Evolutionary conservation across 2,329 filamentous ascomycete species (phyloP).

Genomic region (Alternaria gaisen): DNA sequence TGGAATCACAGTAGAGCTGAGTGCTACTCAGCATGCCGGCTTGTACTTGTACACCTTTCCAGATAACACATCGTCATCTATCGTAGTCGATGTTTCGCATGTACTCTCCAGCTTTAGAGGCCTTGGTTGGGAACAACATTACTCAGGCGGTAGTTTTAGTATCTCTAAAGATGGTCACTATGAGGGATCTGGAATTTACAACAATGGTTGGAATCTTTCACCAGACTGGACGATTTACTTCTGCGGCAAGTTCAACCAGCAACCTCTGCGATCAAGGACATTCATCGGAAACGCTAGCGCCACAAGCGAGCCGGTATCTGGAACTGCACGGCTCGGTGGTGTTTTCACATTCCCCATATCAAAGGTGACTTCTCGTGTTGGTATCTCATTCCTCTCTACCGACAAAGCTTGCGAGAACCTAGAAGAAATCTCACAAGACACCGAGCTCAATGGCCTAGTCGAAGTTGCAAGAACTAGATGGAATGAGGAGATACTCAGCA

Average conservation of each 20-base stretch:
- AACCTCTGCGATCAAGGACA: slow-evolving; percentile 37
- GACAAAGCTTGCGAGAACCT: slow-evolving; percentile 68
- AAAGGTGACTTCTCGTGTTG: slow-evolving; percentile 66
- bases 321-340: slow-evolving; percentile 48
- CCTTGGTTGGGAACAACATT: slow-evolving; percentile 68
- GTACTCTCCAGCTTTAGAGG: slow-evolving; percentile 68
- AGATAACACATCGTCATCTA: slow-evolving; percentile 44
- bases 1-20: slow-evolving; percentile 66
- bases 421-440: slow-evolving; percentile 63
- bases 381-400: slow-evolving; percentile 73
- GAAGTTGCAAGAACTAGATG: slow-evolving; percentile 62
- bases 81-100: slow-evolving; percentile 73
- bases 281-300: slow-evolving; percentile 42
- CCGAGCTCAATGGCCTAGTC: slow-evolving; percentile 57
- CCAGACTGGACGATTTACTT: slow-evolving; percentile 70
- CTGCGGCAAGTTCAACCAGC: slow-evolving; percentile 67
- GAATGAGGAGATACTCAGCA: slow-evolving; percentile 70
- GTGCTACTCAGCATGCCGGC: slow-evolving; percentile 65
- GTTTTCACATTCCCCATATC: slow-evolving; percentile 64
- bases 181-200: slow-evolving; percentile 68
- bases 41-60: slow-evolving; percentile 69
- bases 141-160: slow-evolving; percentile 67
- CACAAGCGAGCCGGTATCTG: slow-evolving; percentile 26
- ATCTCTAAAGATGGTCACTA: slow-evolving; percentile 64
- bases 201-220: slow-evolving; percentile 72